Evolutionary conservation across 768 basidiomycete genomes (phyloP).

Genomic region (Mycena alexandri): DNA sequence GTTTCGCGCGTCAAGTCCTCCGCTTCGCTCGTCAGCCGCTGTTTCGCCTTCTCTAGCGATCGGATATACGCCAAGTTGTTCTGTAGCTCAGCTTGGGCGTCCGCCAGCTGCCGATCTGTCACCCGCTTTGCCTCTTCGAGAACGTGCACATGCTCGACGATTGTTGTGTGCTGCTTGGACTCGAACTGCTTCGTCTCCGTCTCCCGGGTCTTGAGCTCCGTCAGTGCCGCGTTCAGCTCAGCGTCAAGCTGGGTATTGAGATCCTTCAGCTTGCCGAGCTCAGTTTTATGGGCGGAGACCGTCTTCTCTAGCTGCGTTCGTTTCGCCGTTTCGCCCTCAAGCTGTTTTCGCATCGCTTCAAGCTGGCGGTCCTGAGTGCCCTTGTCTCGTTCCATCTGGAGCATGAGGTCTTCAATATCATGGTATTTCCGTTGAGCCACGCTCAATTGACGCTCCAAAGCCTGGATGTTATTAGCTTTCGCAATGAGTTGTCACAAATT

Average conservation of each 20-base stretch:
- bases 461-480: conserved; percentile 55
- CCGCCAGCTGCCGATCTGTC: conserved; percentile 90
- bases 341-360: conserved; percentile 76
- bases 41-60: conserved; percentile 87
- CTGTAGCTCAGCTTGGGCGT: conserved; percentile 83
- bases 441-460: conserved; percentile 81
- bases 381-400: conserved; percentile 88
- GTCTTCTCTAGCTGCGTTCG: conserved; percentile 81
- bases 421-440: conserved; percentile 81
- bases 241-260: conserved; percentile 78
- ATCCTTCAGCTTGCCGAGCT: conserved; percentile 77
- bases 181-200: conserved; percentile 90
- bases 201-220: conserved; percentile 84
- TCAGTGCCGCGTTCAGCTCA: conserved; percentile 84
- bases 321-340: conserved; percentile 80
- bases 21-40: conserved; percentile 78
- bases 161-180: conserved; percentile 95
- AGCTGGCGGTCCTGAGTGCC: conserved; percentile 79
- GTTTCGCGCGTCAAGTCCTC: conserved; percentile 86
- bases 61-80: conserved; percentile 82
- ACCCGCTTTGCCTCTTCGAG: conserved; percentile 95
- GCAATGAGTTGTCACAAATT: background rate
- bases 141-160: conserved; percentile 97
- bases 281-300: conserved; percentile 72
- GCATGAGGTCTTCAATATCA: conserved; percentile 88